Conservation (phyloP, 306 rosid species). For the Nissolia schottii region DNA sequence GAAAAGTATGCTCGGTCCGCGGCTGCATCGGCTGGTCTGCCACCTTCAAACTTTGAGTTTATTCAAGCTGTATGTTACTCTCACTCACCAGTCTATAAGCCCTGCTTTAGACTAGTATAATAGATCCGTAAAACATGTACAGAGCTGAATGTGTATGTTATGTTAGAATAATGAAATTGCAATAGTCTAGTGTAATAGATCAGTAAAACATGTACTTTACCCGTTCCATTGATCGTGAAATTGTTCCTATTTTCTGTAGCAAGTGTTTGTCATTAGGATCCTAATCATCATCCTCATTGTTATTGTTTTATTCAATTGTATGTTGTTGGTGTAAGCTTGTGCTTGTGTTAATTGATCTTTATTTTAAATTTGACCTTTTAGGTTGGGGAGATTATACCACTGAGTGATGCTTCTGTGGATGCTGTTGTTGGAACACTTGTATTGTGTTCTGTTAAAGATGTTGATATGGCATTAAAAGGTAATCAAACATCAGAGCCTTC, state of each 20-base stretch:
- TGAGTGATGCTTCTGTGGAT: constrained; percentile 83
- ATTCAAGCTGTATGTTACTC: constrained; percentile 58
- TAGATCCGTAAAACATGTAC: too few relatives aligned
- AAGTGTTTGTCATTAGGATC: background rate
- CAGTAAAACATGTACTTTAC: background rate
- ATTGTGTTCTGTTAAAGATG: constrained; percentile 85
- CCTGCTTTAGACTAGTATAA: background rate
- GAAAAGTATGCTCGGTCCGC: constrained; percentile 73
- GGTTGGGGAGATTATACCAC: constrained; percentile 88
- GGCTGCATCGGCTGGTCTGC: constrained; percentile 55
- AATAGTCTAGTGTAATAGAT: background rate
- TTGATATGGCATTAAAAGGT: constrained; percentile 66
- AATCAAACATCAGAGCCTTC: constrained; percentile 7
- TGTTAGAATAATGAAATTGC: background rate
- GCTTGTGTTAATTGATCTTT: constrained; percentile 8
- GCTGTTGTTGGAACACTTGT: constrained; percentile 94
- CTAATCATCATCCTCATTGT: background rate
- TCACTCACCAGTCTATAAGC: constrained; percentile 3
- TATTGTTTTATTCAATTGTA: background rate
- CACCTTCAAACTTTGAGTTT: constrained; percentile 62
- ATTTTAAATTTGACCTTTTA: constrained; percentile 27
- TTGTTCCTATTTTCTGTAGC: background rate
- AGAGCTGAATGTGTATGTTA: background rate
- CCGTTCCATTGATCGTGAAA: background rate
- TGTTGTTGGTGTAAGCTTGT: background rate